A percentile compares a stretch with the other conserved stretches of the same genome.
Conservation (phyloP, 805 yeast species). For the Ogataea dorogensis region DNA sequence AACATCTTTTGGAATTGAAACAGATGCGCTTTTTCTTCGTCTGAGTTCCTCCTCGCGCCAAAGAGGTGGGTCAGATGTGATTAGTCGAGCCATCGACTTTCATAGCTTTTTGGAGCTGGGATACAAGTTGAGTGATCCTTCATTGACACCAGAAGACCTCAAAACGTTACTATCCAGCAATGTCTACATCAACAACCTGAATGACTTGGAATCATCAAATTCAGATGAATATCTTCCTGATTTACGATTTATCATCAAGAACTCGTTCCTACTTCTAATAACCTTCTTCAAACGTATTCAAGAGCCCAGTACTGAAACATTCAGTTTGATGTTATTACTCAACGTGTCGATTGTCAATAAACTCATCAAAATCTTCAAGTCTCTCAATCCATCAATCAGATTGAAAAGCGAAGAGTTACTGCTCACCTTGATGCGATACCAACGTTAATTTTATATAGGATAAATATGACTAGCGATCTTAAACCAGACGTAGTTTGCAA, state of each 20-base stretch:
- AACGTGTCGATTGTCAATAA: constrained; percentile 32
- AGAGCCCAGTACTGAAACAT: constrained; percentile 14
- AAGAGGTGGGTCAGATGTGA: constrained; percentile 12
- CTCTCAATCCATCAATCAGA: constrained; percentile 20
- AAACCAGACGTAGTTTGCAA: constrained; percentile 42
- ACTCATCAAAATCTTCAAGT: constrained; percentile 27
- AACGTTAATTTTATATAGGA: constrained; percentile 8
- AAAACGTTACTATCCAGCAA: constrained; percentile 22
- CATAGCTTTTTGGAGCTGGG: constrained; percentile 29
- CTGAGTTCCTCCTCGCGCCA: constrained; percentile 13
- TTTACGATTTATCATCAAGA: constrained; percentile 29
- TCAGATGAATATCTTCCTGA: constrained; percentile 27
- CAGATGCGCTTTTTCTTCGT: constrained; percentile 21
- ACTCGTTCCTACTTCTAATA: constrained; percentile 28
- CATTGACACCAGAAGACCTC: constrained; percentile 8
- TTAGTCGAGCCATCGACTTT: constrained; percentile 26
- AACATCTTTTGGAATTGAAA: constrained; percentile 15
- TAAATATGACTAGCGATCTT: constrained; percentile 26
- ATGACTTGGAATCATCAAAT: constrained; percentile 3
- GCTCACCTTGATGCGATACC: constrained; percentile 15
- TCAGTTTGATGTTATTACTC: constrained; percentile 25
- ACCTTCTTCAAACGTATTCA: constrained; percentile 22
- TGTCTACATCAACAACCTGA: constrained; percentile 29
- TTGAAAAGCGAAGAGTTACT: constrained; percentile 19
- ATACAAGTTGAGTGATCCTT: constrained; percentile 20